These are phyloP conservation scores for Lasiosphaeria hispida DNA, from an alignment of 495 filamentous ascomycete genomes.

Conservation along the genomic window DNA sequence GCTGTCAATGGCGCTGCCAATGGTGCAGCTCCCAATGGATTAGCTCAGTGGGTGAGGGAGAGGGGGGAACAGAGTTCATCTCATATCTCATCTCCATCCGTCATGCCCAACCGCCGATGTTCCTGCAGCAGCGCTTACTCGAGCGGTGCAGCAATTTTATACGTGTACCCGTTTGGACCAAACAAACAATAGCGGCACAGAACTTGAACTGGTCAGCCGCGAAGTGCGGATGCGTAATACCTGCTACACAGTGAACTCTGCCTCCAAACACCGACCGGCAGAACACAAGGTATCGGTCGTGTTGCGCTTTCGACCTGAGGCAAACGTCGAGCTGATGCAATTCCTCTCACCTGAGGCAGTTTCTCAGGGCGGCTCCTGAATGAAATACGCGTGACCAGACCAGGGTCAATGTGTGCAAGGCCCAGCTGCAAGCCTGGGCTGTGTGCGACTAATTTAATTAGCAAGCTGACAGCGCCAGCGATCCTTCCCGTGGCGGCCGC, in stretches of 20 bases:
- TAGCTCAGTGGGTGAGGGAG: neutral
- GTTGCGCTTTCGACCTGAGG: too few relatives aligned
- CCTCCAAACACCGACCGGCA: too few relatives aligned
- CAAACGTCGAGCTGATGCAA: too few relatives aligned
- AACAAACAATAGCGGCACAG: too few relatives aligned
- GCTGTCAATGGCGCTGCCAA: neutral
- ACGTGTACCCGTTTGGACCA: neutral
- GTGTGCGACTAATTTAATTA: neutral
- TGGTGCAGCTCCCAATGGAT: too few relatives aligned
- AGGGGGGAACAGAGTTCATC: neutral
- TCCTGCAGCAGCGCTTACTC: slow-evolving; percentile 9
- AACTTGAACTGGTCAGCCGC: too few relatives aligned
- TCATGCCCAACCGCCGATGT: neutral
- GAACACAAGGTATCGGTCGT: too few relatives aligned
- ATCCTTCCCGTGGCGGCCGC: too few relatives aligned
- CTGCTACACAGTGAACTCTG: too few relatives aligned
- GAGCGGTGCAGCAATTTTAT: neutral
- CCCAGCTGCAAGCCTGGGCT: neutral
- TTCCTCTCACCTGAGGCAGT: neutral
- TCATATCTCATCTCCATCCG: neutral
- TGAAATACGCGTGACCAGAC: too few relatives aligned
- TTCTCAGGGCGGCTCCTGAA: neutral
- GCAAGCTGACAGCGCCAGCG: too few relatives aligned
- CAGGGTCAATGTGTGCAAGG: neutral
- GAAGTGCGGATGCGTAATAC: too few relatives aligned